phyloP scores from a whole-genome alignment of 176 grass and related monocot genomes.

The Avena eriantha region DNA sequence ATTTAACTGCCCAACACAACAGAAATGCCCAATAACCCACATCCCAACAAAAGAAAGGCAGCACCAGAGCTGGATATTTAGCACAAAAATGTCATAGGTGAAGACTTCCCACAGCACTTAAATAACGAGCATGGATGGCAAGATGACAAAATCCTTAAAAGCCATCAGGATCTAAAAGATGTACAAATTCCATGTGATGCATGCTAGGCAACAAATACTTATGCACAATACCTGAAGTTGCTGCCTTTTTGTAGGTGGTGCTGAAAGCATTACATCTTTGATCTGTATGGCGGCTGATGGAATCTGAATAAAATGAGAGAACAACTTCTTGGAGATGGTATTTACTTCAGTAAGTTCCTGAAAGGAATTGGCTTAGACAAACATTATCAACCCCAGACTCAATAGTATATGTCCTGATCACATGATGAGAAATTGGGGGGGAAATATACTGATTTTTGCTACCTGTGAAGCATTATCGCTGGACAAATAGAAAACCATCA shows the following conservation, averaged over 20 bases:
- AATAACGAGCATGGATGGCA: constrained; percentile 1
- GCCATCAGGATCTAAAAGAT: constrained; percentile 25
- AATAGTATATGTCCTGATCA: neutral
- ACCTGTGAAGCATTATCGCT: constrained; percentile 67
- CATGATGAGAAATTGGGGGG: constrained; percentile 13
- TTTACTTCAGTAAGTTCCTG: constrained; percentile 87
- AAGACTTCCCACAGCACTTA: neutral
- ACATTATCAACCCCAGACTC: constrained; percentile 10
- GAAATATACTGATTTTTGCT: constrained; percentile 9
- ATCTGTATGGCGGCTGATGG: constrained; percentile 75
- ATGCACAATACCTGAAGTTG: constrained; percentile 74
- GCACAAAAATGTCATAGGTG: neutral
- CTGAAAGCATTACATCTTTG: constrained; percentile 87
- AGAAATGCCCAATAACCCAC: constrained; percentile 17
- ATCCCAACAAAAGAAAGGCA: constrained; percentile 27
- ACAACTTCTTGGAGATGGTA: constrained; percentile 65
- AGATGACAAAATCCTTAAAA: constrained; percentile 13
- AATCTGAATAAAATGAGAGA: constrained; percentile 96
- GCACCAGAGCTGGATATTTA: constrained; percentile 27
- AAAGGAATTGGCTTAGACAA: constrained; percentile 31
- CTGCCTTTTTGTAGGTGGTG: constrained; percentile 64
- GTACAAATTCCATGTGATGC: neutral
- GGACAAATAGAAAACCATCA: constrained; percentile 77
- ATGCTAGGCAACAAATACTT: constrained; percentile 14
- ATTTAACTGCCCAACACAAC: neutral